phyloP scores from a whole-genome alignment of 768 basidiomycete genomes.

The Rhodotorula diobovata region DNA sequence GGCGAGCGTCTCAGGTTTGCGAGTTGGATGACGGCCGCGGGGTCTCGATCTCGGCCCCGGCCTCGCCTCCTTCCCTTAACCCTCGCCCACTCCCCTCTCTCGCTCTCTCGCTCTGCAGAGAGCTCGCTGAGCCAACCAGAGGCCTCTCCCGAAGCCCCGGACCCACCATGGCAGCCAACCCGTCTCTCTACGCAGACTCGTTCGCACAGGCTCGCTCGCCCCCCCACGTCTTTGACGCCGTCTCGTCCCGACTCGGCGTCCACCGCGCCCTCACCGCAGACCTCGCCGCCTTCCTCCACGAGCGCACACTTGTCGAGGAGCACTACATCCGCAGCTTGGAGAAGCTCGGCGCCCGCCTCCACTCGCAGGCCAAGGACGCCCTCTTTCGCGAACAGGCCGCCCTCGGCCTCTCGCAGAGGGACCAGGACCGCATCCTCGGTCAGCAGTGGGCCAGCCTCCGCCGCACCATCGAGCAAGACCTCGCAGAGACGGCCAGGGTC shows the following conservation, averaged over 20 bases:
- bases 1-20: too few relatives aligned
- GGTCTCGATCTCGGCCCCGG: too few relatives aligned
- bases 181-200: constrained; percentile 19
- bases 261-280: constrained; percentile 29
- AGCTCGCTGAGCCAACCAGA: too few relatives aligned
- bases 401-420: neutral
- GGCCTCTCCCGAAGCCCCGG: too few relatives aligned
- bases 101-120: too few relatives aligned
- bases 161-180: constrained; percentile 1
- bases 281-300: constrained; percentile 29
- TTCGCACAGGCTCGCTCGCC: constrained; percentile 20
- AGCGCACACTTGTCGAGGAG: constrained; percentile 43
- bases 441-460: neutral
- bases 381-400: constrained; percentile 12
- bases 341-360: constrained; percentile 10
- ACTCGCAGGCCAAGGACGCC: constrained; percentile 3
- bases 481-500: constrained; percentile 15
- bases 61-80: too few relatives aligned
- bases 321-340: constrained; percentile 31
- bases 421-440: constrained; percentile 10
- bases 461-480: constrained; percentile 22
- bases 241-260: constrained; percentile 17
- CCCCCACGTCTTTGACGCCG: constrained; percentile 13
- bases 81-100: too few relatives aligned
- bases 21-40: too few relatives aligned